Evolutionary conservation across 129 eudicot genomes (phyloP), one percentile per base, ranked within the genome.

Genomic region (Arctium minus): DNA sequence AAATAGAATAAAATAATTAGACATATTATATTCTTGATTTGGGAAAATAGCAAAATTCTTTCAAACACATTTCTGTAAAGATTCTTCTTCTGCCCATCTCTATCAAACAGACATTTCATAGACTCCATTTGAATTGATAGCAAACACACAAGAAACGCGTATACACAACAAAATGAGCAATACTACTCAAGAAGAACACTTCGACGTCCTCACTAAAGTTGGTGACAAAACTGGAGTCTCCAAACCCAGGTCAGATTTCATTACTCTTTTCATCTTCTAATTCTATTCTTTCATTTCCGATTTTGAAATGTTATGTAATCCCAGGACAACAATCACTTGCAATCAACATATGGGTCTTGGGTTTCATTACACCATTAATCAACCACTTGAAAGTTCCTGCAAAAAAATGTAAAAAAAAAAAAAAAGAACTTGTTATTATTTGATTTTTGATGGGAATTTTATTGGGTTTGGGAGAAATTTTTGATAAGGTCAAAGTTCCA

Each of bases 221-320:
- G 98, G 97, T 39, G 84, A 91, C 8, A 91, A 88, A 85, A 89
- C 97, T 44, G 98, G 97, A 60, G 5, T 87, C 81, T 69, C 93
- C 42, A 95, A 95, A 82, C 89, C 92, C 74, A 95, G 97, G 98
- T 88, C 37, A 75, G 32, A 12, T 65, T 35, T 18, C 44, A 36
- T 31, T 29, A 11, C 38, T 48, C 46, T 48, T 68, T 27, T 33
- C 81, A 29, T 37, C 36, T 64, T 76, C 53, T 22, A 38, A 31
- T 76, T 29, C 31, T 1, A 38, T 17, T n/a, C 27, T 12, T 56
- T 50, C 37, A 37, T 22, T 53, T 48, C 62, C 60, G 6, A 42
- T 8, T 27, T 67, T 42, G 22, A 42, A 31, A 76, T 76, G 42
- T 37, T 6, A 42, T 42, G 36, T 42, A 33, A 77, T 37, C 60